phyloP scores from a whole-genome alignment of 495 filamentous ascomycete genomes.

The Trichoderma gamsii region DNA sequence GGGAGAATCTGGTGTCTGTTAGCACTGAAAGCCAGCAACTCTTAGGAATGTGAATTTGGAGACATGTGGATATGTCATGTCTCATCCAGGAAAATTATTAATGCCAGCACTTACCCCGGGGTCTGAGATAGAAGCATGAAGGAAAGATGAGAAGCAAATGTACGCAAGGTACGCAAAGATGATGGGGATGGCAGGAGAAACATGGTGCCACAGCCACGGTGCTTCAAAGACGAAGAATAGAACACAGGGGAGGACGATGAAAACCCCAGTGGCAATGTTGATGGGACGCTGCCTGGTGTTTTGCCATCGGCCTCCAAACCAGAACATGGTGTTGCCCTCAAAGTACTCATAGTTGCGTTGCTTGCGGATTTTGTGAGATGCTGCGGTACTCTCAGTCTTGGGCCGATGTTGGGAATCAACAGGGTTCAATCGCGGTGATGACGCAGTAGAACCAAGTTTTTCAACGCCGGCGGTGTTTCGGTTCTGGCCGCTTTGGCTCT shows the following conservation, averaged over 20 bases:
- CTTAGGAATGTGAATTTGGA: too few relatives aligned
- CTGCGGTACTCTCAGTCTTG: slow-evolving; percentile 23
- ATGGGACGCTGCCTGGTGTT: slow-evolving; percentile 87
- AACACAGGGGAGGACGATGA: slow-evolving; percentile 67
- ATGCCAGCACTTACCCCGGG: slow-evolving; percentile 65
- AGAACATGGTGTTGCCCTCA: slow-evolving; percentile 85
- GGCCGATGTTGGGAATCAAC: slow-evolving; percentile 19
- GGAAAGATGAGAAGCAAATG: slow-evolving; percentile 83
- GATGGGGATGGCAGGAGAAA: slow-evolving; percentile 88
- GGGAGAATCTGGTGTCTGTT: slow-evolving; percentile 61
- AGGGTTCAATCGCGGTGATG: slow-evolving; percentile 58
- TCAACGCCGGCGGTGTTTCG: slow-evolving; percentile 59
- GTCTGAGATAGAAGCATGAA: slow-evolving; percentile 86
- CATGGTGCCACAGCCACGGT: slow-evolving; percentile 82
- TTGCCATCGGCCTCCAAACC: slow-evolving; percentile 73
- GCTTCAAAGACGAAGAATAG: slow-evolving; percentile 86
- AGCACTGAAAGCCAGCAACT: background rate
- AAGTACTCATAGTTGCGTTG: slow-evolving; percentile 85
- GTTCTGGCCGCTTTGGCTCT: slow-evolving; percentile 42
- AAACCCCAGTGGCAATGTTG: slow-evolving; percentile 77
- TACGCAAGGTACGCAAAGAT: slow-evolving; percentile 85
- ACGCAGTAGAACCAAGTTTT: slow-evolving; percentile 67
- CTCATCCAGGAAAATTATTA: background rate
- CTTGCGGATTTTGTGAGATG: slow-evolving; percentile 26
- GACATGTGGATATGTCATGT: background rate